Evolutionary conservation across 306 rosid genomes (phyloP).

Genomic region (Echinosophora koreensis): DNA sequence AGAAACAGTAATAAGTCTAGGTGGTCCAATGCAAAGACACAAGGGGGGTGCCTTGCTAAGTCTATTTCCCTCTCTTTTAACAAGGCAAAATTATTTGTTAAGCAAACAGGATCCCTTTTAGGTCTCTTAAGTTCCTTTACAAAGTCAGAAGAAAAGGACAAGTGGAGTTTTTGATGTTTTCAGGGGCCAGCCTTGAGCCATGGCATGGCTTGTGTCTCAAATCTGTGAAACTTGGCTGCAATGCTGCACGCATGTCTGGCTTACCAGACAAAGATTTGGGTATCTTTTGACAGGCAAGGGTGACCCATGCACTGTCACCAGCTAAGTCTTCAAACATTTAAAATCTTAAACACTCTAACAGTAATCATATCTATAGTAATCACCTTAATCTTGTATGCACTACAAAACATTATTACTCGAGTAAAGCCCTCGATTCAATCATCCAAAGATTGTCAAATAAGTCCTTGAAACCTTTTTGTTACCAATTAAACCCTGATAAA

Average conservation of each 20-base stretch:
- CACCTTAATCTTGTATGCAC: constrained; percentile 21
- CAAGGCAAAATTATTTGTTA: constrained; percentile 43
- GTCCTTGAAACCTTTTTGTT: too few relatives aligned
- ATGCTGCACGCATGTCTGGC: constrained; percentile 64
- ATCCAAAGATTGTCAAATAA: too few relatives aligned
- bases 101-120: constrained; percentile 45
- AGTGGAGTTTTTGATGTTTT: constrained; percentile 53
- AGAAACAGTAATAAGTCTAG: constrained; percentile 30
- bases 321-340: constrained; percentile 16
- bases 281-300: constrained; percentile 69
- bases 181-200: constrained; percentile 56
- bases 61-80: constrained; percentile 15
- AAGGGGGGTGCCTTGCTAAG: constrained; percentile 42
- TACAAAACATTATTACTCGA: constrained; percentile 31
- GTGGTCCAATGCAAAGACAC: constrained; percentile 56
- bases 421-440: too few relatives aligned
- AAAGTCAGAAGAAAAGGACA: constrained; percentile 72
- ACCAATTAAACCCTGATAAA: too few relatives aligned
- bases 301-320: constrained; percentile 48
- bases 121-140: constrained; percentile 49
- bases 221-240: constrained; percentile 67
- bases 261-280: constrained; percentile 81
- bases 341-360: constrained; percentile 7
- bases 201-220: constrained; percentile 62
- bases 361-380: constrained; percentile 36